These are phyloP conservation scores for Myotisia sp. DNA, from an alignment of 2,329 filamentous ascomycete genomes.

Conservation along the genomic window DNA sequence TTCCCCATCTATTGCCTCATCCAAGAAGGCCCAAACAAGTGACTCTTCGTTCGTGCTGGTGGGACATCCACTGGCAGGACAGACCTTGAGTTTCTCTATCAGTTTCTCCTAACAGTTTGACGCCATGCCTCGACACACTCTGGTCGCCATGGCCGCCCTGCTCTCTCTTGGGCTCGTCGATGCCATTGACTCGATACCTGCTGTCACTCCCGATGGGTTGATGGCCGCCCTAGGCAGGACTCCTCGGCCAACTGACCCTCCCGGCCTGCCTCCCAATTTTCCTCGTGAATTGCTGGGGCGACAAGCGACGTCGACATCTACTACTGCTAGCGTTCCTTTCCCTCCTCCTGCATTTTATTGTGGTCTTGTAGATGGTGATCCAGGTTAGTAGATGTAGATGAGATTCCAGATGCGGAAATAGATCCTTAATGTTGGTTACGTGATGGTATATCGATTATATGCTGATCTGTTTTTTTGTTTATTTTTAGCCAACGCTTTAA, in stretches of 20 bases:
- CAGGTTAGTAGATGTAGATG: conserved; percentile 9
- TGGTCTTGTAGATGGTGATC: conserved; percentile 12
- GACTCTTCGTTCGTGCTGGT: too few species aligned
- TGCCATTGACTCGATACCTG: conserved; percentile 8
- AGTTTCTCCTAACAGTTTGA: neutral
- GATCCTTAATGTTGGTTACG: neutral
- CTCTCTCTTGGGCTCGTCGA: conserved; percentile 11
- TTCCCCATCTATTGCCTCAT: too few species aligned
- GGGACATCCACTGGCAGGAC: too few species aligned
- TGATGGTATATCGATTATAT: neutral
- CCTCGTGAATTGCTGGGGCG: conserved; percentile 10
- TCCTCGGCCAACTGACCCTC: conserved; percentile 11
- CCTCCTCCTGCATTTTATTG: conserved; percentile 13
- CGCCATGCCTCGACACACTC: conserved; percentile 9
- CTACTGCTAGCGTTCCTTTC: conserved; percentile 7
- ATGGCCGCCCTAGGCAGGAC: conserved; percentile 12
- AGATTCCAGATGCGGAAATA: neutral
- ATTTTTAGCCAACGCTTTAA: conserved; percentile 10
- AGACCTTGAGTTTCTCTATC: too few species aligned
- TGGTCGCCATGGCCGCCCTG: conserved; percentile 8
- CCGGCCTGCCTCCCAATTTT: conserved; percentile 8
- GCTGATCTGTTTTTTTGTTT: too few species aligned
- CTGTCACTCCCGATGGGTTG: conserved; percentile 10
- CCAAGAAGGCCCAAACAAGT: too few species aligned
- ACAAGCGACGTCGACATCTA: neutral